Base-by-base conservation (phyloP, 495 filamentous ascomycete species). In the Rusavskia elegans region DNA sequence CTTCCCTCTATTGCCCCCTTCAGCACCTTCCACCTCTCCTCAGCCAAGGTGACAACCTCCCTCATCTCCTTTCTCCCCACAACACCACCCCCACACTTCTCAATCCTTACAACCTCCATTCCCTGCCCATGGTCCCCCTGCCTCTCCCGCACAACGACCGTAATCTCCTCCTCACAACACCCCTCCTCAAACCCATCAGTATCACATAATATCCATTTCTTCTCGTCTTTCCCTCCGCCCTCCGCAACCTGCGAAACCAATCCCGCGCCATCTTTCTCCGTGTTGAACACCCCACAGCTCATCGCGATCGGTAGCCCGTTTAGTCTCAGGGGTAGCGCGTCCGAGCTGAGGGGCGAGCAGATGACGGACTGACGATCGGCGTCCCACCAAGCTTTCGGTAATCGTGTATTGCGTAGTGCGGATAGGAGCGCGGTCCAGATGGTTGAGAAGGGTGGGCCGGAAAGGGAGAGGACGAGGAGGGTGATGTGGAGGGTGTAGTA, bases 401-500 rank as follows among this genome's bases (percentile, higher is more conserved):
- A 64, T 50, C 70, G 75, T 2, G 85, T 89, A 65, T 90, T 77
- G 23, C 72, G 71, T 49, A 98, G 67, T n/a, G 92, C 92, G 20
- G 87, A 82, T 36, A 95, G 56, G 5, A 95, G 74, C 13, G 87
- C 80, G 0, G 80, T 75, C 90, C 89, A 97, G 0, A 86, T 85
- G 2, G 83, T 84, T 56, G 97, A 89, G 58, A 97, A 88, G 14
- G 86, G 77, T 60, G 89, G 93, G 0, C 90, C 90, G 49, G 93
- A 89, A 14, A 94, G 77, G 0, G 87, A 90, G 50, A 96, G 81
- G 63, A 93, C 86, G 61, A 95, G 75, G 23, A 94, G 66, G 65
- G 95, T 88, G 54, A 98, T 88, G 60, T 95, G 95, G 3, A 98
- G 79, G 10, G 83, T 80, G 90, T 90, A 98, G 63, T 87, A 97